Conservation (phyloP, 768 basidiomycete species). For the Tulasnella calospora region DNA sequence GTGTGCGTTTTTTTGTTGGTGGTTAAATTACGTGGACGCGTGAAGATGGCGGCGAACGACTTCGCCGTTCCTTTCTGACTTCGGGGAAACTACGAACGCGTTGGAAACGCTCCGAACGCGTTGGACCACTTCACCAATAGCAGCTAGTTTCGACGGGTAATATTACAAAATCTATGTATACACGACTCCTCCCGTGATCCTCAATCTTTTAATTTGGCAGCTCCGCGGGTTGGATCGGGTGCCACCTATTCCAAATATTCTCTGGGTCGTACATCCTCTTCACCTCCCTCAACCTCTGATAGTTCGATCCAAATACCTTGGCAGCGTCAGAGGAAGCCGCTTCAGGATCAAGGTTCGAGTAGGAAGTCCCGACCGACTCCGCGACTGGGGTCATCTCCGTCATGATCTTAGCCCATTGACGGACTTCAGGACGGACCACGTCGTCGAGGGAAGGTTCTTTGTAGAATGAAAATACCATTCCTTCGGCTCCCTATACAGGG, state of each 20-base stretch:
- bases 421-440: neutral
- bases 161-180: too few species aligned
- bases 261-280: slow-evolving; percentile 27
- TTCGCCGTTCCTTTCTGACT: too few species aligned
- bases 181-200: too few species aligned
- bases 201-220: too few species aligned
- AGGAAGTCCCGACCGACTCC: neutral
- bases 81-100: too few species aligned
- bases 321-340: neutral
- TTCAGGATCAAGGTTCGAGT: neutral
- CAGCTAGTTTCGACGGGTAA: too few species aligned
- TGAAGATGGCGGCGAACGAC: too few species aligned
- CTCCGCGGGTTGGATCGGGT: slow-evolving; percentile 24
- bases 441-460: neutral
- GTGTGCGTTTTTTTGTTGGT: too few species aligned
- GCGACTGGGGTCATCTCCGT: neutral
- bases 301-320: slow-evolving; percentile 20
- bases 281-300: slow-evolving; percentile 2
- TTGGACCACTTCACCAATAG: too few species aligned
- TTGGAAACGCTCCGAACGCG: too few species aligned
- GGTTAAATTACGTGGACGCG: too few species aligned
- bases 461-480: neutral
- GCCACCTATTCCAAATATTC: slow-evolving; percentile 28
- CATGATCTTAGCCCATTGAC: neutral
- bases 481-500: neutral